A percentile compares a stretch with the other conserved stretches of the same genome.
Conservation (phyloP, 305 asterid genomes). For the Plantago coronopus region DNA sequence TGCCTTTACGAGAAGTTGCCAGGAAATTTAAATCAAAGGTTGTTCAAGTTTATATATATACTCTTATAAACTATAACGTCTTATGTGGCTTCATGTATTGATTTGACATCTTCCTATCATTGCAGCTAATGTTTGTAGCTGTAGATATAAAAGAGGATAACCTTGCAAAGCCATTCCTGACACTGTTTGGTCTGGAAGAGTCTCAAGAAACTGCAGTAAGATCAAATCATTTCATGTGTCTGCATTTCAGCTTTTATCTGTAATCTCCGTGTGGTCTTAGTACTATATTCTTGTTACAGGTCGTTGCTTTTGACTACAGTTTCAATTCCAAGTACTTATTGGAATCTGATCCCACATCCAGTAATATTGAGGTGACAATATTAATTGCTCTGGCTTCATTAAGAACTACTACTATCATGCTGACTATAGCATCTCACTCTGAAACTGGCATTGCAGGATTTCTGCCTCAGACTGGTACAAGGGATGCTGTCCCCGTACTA, state of each 20-base stretch:
- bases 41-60: constrained; percentile 18
- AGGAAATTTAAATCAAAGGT: constrained; percentile 84
- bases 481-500: constrained; percentile 57
- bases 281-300: constrained; percentile 32
- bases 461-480: constrained; percentile 52
- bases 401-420: constrained; percentile 12
- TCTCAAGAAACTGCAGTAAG: constrained; percentile 60
- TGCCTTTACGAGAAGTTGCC: constrained; percentile 62
- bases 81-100: constrained; percentile 14
- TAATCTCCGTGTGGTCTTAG: constrained; percentile 13
- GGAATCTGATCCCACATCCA: constrained; percentile 58
- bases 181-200: constrained; percentile 85
- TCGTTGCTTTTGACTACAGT: constrained; percentile 66
- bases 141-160: constrained; percentile 72
- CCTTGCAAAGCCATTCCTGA: constrained; percentile 86
- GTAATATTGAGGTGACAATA: constrained; percentile 52
- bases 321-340: constrained; percentile 55
- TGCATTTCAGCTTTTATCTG: constrained; percentile 12
- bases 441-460: constrained; percentile 51
- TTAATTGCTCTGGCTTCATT: constrained; percentile 21
- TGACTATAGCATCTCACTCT: constrained; percentile 16
- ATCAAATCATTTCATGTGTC: constrained; percentile 18
- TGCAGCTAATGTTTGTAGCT: constrained; percentile 75
- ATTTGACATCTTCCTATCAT: constrained; percentile 18
- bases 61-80: no score